Conservation (phyloP, 2,329 filamentous ascomycete species). For the Chaetomiaceae sp. region DNA sequence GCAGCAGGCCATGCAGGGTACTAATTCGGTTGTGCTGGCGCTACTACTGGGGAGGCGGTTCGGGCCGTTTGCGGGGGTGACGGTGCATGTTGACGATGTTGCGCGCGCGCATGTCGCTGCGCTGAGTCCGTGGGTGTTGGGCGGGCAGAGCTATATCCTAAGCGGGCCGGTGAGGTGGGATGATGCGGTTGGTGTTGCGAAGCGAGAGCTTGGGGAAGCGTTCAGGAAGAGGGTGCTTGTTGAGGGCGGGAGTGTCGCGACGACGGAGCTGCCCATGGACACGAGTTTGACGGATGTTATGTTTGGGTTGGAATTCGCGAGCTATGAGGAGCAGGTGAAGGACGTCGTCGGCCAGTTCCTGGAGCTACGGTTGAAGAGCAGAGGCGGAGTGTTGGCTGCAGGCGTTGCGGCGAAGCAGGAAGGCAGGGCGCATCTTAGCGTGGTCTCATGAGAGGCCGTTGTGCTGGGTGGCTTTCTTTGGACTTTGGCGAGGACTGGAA, state of each 20-base stretch:
- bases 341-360: conserved; percentile 28
- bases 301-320: conserved; percentile 26
- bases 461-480: too few species aligned
- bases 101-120: conserved; percentile 37
- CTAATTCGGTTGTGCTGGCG: conserved; percentile 34
- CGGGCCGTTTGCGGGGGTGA: conserved; percentile 27
- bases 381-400: too few species aligned
- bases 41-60: conserved; percentile 32
- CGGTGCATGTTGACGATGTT: conserved; percentile 38
- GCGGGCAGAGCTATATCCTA: conserved; percentile 33
- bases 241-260: conserved; percentile 25
- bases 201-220: conserved; percentile 29
- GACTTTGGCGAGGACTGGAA: too few species aligned
- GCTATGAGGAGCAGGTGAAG: conserved; percentile 30
- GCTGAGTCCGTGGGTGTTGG: conserved; percentile 30
- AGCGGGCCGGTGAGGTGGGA: conserved; percentile 34
- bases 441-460: too few species aligned
- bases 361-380: not conserved
- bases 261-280: conserved; percentile 28
- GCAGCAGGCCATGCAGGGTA: conserved; percentile 31
- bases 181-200: conserved; percentile 36
- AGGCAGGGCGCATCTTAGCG: too few species aligned
- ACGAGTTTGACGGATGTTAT: conserved; percentile 28
- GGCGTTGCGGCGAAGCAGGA: too few species aligned
- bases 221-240: conserved; percentile 28